phyloP scores from a whole-genome alignment of 148 eudicot species.

The Amaranthus hypochondriacus region DNA sequence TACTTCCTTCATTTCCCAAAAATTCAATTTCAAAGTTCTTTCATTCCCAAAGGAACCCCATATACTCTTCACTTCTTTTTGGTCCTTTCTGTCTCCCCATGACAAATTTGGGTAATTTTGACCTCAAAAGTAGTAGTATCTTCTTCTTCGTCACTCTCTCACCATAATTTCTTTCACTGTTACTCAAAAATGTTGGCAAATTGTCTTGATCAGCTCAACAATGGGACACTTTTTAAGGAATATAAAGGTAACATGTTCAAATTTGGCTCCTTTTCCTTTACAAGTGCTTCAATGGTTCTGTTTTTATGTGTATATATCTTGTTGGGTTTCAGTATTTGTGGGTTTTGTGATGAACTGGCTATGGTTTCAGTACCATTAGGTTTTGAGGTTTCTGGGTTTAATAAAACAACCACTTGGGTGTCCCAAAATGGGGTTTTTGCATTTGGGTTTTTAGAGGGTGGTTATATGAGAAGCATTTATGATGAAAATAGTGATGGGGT shows the following conservation, averaged over 20 bases:
- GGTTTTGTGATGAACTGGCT: conserved; percentile 33
- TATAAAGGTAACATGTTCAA: conserved; percentile 37
- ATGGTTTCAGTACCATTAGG: conserved; percentile 43
- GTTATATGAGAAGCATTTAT: conserved; percentile 13
- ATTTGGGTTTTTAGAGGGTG: conserved; percentile 47
- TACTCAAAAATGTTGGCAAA: conserved; percentile 25
- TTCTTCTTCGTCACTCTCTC: background rate
- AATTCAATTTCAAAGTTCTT: background rate
- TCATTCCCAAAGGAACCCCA: background rate
- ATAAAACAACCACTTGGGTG: conserved; percentile 36
- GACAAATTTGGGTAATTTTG: background rate
- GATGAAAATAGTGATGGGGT: conserved; percentile 32
- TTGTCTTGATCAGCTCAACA: conserved; percentile 13
- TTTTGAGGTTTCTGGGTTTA: conserved; percentile 46
- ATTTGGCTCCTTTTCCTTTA: conserved; percentile 7
- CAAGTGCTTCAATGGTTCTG: conserved; percentile 3
- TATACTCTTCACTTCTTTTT: background rate
- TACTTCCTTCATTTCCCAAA: conserved; percentile 3
- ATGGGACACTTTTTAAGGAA: conserved; percentile 14
- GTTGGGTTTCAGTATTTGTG: conserved; percentile 34
- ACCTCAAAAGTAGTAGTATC: background rate
- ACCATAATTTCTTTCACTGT: conserved; percentile 1
- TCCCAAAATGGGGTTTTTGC: conserved; percentile 60
- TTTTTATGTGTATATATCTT: conserved; percentile 19
- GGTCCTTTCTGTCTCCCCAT: background rate